Conservation (phyloP, 2,329 filamentous ascomycete species). For the Fusarium pseudocircinatum region DNA sequence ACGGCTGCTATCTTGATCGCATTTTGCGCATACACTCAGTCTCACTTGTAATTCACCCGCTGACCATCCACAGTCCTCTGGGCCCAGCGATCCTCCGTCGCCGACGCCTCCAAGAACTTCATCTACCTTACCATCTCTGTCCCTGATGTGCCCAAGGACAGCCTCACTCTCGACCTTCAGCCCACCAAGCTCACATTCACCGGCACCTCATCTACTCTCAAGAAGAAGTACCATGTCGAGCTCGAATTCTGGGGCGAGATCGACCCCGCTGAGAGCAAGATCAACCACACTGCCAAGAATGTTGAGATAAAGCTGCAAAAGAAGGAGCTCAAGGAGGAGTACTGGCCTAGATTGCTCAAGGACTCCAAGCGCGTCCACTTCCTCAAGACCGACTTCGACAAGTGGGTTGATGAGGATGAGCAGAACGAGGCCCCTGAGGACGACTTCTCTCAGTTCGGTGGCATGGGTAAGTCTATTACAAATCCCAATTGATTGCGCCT, state of each 20-base stretch:
- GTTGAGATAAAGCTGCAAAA: slow-evolving; percentile 93
- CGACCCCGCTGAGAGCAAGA: slow-evolving; percentile 83
- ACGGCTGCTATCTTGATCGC: slow-evolving; percentile 1
- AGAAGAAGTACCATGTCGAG: slow-evolving; percentile 85
- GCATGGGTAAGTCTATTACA: slow-evolving; percentile 65
- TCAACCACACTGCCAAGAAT: slow-evolving; percentile 87
- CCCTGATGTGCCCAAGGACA: slow-evolving; percentile 79
- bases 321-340: slow-evolving; percentile 95
- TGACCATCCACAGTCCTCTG: slow-evolving; percentile 77
- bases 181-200: slow-evolving; percentile 81
- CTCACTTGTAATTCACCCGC: background rate
- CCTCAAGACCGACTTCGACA: slow-evolving; percentile 98
- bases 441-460: slow-evolving; percentile 75
- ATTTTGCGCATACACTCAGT: background rate
- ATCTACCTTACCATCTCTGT: slow-evolving; percentile 93
- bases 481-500: background rate
- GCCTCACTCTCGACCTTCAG: slow-evolving; percentile 85
- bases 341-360: slow-evolving; percentile 96
- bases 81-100: slow-evolving; percentile 91
- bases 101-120: slow-evolving; percentile 88
- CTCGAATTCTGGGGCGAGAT: slow-evolving; percentile 93
- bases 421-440: slow-evolving; percentile 90
- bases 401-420: slow-evolving; percentile 99
- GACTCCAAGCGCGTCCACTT: slow-evolving; percentile 90
- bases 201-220: slow-evolving; percentile 84